Conservation (phyloP, 169 alveolate genomes). For the Fabrea salina region DNA sequence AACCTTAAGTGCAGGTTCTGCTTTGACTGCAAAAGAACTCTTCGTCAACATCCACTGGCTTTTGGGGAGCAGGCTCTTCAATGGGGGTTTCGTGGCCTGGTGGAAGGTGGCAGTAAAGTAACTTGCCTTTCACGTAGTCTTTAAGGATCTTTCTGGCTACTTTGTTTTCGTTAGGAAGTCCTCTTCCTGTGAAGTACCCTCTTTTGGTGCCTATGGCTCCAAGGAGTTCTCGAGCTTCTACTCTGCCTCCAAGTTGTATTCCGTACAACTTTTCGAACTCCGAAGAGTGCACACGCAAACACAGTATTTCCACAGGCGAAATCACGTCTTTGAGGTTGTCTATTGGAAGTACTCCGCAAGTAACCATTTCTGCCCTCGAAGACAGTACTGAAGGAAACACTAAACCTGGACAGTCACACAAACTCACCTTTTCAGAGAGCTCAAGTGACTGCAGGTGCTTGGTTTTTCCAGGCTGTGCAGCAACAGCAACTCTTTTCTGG, state of each 20-base stretch:
- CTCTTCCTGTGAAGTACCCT: slow-evolving; percentile 89
- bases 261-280: slow-evolving; percentile 64
- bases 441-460: slow-evolving; percentile 94
- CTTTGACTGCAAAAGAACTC: slow-evolving; percentile 23
- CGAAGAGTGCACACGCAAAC: slow-evolving; percentile 88
- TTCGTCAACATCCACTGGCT: slow-evolving; percentile 54
- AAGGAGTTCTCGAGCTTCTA: slow-evolving; percentile 60
- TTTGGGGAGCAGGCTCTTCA: slow-evolving; percentile 52
- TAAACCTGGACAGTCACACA: slow-evolving; percentile 97
- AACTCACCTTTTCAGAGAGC: slow-evolving; percentile 73
- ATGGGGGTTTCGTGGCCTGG: slow-evolving; percentile 66
- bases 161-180: slow-evolving; percentile 91
- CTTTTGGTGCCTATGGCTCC: slow-evolving; percentile 74
- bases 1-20: slow-evolving; percentile 48
- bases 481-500: slow-evolving; percentile 92
- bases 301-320: slow-evolving; percentile 91
- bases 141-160: slow-evolving; percentile 93
- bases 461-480: slow-evolving; percentile 98
- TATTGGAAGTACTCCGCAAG: slow-evolving; percentile 95
- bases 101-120: slow-evolving; percentile 83
- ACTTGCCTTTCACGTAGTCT: slow-evolving; percentile 93
- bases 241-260: slow-evolving; percentile 47
- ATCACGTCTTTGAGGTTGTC: slow-evolving; percentile 90
- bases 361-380: slow-evolving; percentile 94
- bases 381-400: slow-evolving; percentile 96